Evolutionary conservation across 805 yeast species (phyloP).

Genomic region (Yamadazyma tumulicola): DNA sequence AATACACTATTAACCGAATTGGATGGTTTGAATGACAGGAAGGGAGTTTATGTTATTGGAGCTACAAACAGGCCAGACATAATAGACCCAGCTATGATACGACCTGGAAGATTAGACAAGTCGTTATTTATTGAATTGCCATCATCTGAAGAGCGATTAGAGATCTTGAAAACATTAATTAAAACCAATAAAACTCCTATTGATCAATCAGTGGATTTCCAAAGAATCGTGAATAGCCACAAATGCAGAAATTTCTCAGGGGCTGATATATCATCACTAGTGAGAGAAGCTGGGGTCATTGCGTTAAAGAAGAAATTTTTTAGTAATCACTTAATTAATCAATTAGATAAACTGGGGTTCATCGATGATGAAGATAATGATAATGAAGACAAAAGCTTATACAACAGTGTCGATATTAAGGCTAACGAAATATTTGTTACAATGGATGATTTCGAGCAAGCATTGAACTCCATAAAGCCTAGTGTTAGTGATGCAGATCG

Average conservation of each 20-base stretch:
- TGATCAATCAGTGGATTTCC: constrained; percentile 56
- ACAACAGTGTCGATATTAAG: constrained; percentile 13
- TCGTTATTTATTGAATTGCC: constrained; percentile 91
- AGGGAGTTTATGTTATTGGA: constrained; percentile 91
- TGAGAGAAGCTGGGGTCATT: constrained; percentile 88
- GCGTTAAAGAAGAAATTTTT: constrained; percentile 78
- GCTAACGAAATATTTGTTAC: constrained; percentile 52
- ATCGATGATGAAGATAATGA: constrained; percentile 25
- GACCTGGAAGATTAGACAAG: constrained; percentile 95
- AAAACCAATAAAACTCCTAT: constrained; percentile 74
- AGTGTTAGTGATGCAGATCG: constrained; percentile 88
- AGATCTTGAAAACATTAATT: constrained; percentile 76
- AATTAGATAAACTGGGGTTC: constrained; percentile 36
- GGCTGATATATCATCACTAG: constrained; percentile 90
- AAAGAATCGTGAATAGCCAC: constrained; percentile 63
- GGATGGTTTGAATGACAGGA: constrained; percentile 90
- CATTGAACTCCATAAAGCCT: constrained; percentile 76
- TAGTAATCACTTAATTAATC: constrained; percentile 35
- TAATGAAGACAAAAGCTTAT: constrained; percentile 2
- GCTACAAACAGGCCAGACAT: constrained; percentile 98
- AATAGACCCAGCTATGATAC: constrained; percentile 96
- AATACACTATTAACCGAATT: constrained; percentile 91
- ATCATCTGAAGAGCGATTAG: constrained; percentile 68
- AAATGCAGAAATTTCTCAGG: constrained; percentile 90
- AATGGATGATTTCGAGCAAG: constrained; percentile 61